These are phyloP conservation scores for Pouteria campechiana DNA, from an alignment of 179 eudicot genomes.

Conservation along the genomic window DNA sequence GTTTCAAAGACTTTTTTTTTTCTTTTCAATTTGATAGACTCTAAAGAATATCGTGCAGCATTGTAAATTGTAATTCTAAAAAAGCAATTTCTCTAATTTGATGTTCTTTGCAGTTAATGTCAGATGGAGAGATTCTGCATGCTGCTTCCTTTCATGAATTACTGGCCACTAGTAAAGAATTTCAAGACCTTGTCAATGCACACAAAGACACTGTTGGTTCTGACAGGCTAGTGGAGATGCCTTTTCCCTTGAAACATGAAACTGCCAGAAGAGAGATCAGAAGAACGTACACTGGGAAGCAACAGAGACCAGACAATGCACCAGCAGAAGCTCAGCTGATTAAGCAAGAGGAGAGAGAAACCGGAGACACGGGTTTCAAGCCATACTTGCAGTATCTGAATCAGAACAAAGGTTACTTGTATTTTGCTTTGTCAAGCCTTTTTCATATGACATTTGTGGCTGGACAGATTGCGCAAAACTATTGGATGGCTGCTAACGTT, in stretches of 20 bases:
- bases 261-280: conserved; percentile 3
- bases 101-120: conserved; percentile 25
- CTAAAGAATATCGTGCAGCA: too few species aligned
- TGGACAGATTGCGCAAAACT: conserved; percentile 33
- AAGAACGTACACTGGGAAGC: conserved; percentile 2
- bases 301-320: not conserved
- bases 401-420: conserved; percentile 36
- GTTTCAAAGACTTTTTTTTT: too few species aligned
- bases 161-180: conserved; percentile 22
- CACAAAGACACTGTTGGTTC: conserved; percentile 18
- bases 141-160: conserved; percentile 26
- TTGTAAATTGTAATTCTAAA: too few species aligned
- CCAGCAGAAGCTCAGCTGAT: conserved; percentile 30
- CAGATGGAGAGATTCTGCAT: conserved; percentile 27
- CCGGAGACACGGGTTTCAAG: conserved; percentile 35
- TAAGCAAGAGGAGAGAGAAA: conserved; percentile 40
- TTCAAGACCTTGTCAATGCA: conserved; percentile 32
- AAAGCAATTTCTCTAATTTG: too few species aligned
- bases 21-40: too few species aligned
- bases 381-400: conserved; percentile 35
- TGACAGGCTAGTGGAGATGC: not conserved
- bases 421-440: conserved; percentile 15
- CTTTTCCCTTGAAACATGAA: not conserved
- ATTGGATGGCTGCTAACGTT: conserved; percentile 37
- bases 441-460: conserved; percentile 23